A percentile compares a stretch with the other conserved stretches of the same genome.
Evolutionary conservation across 305 asterid species (phyloP).

Genomic region (Euphrasia arctica): DNA sequence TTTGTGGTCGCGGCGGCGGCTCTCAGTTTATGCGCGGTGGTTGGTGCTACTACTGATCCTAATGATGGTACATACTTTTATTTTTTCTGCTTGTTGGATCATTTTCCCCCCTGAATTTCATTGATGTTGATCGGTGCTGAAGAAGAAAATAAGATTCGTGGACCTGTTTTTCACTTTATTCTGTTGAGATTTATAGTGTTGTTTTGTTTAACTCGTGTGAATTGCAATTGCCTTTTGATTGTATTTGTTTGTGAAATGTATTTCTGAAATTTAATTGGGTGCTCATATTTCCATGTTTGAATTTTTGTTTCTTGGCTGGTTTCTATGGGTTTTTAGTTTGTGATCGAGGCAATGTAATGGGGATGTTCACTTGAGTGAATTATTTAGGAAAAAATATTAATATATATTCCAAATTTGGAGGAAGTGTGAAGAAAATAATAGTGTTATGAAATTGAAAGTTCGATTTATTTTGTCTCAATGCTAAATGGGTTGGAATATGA

Average conservation of each 20-base stretch:
- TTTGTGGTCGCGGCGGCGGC: slow-evolving; percentile 35
- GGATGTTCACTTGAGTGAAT: no score
- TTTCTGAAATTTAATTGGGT: slow-evolving; percentile 21
- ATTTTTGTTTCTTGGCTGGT: no score
- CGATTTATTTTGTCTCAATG: neutral
- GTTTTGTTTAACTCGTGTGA: no score
- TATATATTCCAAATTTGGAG: no score
- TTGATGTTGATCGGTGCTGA: slow-evolving; percentile 26
- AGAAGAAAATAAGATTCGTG: slow-evolving; percentile 13
- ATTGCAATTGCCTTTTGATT: no score
- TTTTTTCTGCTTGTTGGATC: neutral
- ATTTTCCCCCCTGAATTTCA: no score
- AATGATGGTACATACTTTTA: slow-evolving; percentile 48
- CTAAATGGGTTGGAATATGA: neutral
- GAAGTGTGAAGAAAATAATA: no score
- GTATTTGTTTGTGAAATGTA: slow-evolving; percentile 23
- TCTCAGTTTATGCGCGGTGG: slow-evolving; percentile 24
- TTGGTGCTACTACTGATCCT: slow-evolving; percentile 59
- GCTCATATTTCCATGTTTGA: neutral
- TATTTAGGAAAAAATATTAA: no score
- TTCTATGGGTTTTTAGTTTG: no score
- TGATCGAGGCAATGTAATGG: no score
- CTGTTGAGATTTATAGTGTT: no score
- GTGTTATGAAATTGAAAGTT: neutral
- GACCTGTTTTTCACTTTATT: no score